Evolutionary conservation across 805 yeast genomes (phyloP).

Genomic region (Lipomyces yamanashiensis): DNA sequence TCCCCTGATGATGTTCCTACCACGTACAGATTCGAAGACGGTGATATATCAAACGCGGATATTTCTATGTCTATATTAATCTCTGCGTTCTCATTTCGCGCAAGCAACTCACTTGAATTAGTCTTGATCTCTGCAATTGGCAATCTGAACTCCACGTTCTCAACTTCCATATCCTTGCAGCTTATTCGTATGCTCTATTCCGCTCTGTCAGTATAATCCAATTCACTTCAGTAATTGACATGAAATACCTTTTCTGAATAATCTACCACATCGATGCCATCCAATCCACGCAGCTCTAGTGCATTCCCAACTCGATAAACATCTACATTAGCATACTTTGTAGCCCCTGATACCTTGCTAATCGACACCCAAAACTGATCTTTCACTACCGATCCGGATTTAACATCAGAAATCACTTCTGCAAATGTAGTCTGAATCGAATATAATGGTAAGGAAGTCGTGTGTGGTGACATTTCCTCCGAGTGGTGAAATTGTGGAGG

Average conservation of each 20-base stretch:
- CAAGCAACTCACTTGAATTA: slow-evolving; percentile 5
- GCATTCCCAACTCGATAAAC: slow-evolving; percentile 35
- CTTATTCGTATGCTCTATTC: slow-evolving; percentile 9
- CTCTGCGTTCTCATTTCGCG: background rate
- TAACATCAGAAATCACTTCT: slow-evolving; percentile 52
- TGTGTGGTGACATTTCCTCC: slow-evolving; percentile 17
- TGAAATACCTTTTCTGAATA: slow-evolving; percentile 4
- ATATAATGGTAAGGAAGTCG: slow-evolving; percentile 36
- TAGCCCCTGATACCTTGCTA: slow-evolving; percentile 8
- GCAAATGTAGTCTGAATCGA: slow-evolving; percentile 54
- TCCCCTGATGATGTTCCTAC: slow-evolving; percentile 49
- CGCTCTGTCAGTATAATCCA: background rate
- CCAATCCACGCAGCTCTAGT: slow-evolving; percentile 21
- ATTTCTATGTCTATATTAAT: slow-evolving; percentile 19
- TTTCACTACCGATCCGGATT: slow-evolving; percentile 33
- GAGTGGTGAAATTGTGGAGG: background rate
- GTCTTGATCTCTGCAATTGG: slow-evolving; percentile 11
- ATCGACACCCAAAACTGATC: slow-evolving; percentile 54
- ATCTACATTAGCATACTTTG: slow-evolving; percentile 44
- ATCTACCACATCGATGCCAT: slow-evolving; percentile 31
- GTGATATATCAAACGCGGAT: slow-evolving; percentile 45
- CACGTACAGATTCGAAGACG: slow-evolving; percentile 41
- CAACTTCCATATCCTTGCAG: slow-evolving; percentile 16
- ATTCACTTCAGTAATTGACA: no score
- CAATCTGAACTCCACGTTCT: slow-evolving; percentile 8